Conservation (phyloP, 345 rosid species). For the Hibiscus tridactylites region DNA sequence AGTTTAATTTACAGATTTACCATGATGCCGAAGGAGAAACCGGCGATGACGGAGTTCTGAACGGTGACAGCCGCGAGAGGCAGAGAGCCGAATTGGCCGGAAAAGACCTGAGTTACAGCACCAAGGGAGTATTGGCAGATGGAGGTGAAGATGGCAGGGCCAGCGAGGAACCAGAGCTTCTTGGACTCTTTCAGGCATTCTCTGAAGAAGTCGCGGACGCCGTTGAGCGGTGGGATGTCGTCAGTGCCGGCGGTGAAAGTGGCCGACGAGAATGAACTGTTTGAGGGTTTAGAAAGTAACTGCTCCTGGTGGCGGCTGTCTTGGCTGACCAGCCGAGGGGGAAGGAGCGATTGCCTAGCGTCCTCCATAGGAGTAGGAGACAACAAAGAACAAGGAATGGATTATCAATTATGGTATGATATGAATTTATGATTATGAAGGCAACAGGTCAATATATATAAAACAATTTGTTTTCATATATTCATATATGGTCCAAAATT, state of each 20-base stretch:
- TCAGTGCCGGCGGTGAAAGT: conserved; percentile 34
- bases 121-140: conserved; percentile 81
- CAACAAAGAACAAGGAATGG: not conserved
- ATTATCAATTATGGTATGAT: too few relatives aligned
- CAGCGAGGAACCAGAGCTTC: conserved; percentile 84
- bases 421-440: too few relatives aligned
- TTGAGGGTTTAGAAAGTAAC: not conserved
- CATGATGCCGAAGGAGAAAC: conserved; percentile 82
- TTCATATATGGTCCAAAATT: too few relatives aligned
- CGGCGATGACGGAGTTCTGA: conserved; percentile 86
- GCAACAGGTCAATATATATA: too few relatives aligned
- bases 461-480: too few relatives aligned
- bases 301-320: not conserved
- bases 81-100: conserved; percentile 70
- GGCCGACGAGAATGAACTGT: conserved; percentile 19
- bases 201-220: conserved; percentile 35
- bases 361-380: conserved; percentile 3
- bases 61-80: conserved; percentile 79
- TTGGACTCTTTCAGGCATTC: conserved; percentile 48
- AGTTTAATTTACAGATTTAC: conserved; percentile 19
- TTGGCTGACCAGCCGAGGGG: not conserved
- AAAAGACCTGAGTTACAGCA: conserved; percentile 65
- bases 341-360: not conserved
- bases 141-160: conserved; percentile 90
- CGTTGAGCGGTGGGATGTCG: conserved; percentile 59